Evolutionary conservation across 768 basidiomycete genomes (phyloP), one percentile per base, ranked within the genome.

Genomic region (Tylopilus felleus): DNA sequence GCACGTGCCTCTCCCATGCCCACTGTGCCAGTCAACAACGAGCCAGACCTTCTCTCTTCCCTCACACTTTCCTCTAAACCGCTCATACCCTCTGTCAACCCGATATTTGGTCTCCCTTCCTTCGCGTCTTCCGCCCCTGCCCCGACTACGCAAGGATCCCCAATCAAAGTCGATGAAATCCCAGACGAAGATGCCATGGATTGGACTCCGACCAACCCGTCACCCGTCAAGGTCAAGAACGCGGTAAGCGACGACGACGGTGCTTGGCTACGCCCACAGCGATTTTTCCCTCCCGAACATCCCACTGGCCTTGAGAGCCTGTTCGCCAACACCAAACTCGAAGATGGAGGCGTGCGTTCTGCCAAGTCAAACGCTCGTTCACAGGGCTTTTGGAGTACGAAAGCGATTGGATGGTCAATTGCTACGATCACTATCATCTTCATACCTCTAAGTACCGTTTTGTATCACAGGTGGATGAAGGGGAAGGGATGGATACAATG

Each of bases 221-320:
- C 62, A 27, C 60, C 60, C 6, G 39, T 52, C 51, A 70, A 60
- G 46, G 56, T 49, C 52, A 54, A 62, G 72, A 60, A 56, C 53
- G 8, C 48, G 1, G 49, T 57, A 40, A 9, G 33, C 13, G 57
- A 64, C 36, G 63, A 79, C 49, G 76, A 79, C 49, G 74, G 74
- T 8, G 67, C 72, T 23, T 84, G 79, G 82, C 61, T 91, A 47
- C 80, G 82, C 5, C 87, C 85, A 4, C 88, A 89, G 60, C 77
- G 79, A 14, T 91, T 90, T 65, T 91, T 90, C 59, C 80, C 86
- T 16, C 88, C 88, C 0, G 88, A 90, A 65, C 79, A 82, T 56
- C 86, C 88, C 1, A 91, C 88, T 1, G 88, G 88, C 14, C 75
- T 91, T 8, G 88, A 91, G 67, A 75, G 77, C 35, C 70, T 91